These are phyloP conservation scores for Crithidia mellificae DNA, from an alignment of 208 protist species.

Conservation along the genomic window DNA sequence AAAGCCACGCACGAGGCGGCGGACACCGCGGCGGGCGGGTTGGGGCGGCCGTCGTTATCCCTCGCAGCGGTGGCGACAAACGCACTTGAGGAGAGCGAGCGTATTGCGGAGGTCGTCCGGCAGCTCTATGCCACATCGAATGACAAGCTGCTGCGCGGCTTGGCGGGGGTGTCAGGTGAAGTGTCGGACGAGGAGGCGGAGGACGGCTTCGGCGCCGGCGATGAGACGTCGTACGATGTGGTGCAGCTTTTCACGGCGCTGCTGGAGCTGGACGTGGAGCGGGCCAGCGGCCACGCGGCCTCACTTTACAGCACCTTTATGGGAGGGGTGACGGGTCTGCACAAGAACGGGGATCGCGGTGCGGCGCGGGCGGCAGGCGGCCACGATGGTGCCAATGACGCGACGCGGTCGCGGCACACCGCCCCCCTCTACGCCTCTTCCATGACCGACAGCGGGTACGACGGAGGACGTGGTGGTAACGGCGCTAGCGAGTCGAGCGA, in stretches of 20 bases:
- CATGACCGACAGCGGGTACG: background rate
- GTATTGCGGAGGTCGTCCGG: background rate
- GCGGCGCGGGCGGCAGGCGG: background rate
- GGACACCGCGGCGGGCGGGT: background rate
- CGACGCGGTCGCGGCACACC: background rate
- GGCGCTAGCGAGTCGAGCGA: conserved; percentile 7
- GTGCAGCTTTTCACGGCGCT: conserved; percentile 42
- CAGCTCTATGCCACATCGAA: conserved; percentile 25
- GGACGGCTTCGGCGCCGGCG: background rate
- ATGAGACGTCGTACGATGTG: conserved; percentile 25
- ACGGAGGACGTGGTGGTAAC: background rate
- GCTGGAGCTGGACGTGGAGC: conserved; percentile 33
- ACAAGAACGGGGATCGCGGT: conserved; percentile 1
- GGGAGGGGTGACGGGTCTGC: conserved; percentile 33
- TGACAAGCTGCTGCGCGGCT: conserved; percentile 29
- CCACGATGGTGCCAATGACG: background rate
- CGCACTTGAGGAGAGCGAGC: background rate
- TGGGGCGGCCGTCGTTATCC: background rate
- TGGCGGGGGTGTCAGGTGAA: conserved; percentile 6
- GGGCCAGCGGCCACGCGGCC: conserved; percentile 27
- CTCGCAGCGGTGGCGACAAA: background rate
- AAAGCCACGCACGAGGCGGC: background rate
- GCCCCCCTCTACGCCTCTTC: background rate
- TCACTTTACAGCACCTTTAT: conserved; percentile 40
- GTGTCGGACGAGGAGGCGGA: conserved; percentile 4